Evolutionary conservation across 2,329 filamentous ascomycete species (phyloP).

Genomic region (Verticillium dahliae): DNA sequence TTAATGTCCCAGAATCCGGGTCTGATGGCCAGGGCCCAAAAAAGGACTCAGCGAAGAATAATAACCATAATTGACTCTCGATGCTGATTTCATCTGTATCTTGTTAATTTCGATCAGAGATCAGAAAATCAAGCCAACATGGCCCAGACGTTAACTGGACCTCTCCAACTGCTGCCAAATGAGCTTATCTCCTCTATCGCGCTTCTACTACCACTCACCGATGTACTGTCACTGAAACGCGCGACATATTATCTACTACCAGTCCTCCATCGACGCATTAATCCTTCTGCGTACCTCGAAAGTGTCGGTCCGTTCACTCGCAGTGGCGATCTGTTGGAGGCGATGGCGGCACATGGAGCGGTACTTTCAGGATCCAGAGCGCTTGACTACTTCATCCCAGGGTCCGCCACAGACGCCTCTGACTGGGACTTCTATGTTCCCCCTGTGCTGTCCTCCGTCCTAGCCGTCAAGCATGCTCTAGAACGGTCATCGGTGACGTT

Average conservation of each 20-base stretch:
- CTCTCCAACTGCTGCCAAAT: no score
- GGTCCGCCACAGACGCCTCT: neutral
- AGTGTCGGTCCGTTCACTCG: neutral
- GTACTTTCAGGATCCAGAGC: neutral
- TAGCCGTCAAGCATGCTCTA: neutral
- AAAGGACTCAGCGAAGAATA: no score
- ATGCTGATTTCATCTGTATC: no score
- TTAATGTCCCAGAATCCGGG: no score
- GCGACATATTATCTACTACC: neutral
- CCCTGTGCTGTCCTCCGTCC: neutral
- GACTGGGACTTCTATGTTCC: neutral
- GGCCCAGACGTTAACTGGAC: no score
- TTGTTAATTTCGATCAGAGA: no score
- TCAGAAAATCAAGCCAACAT: no score
- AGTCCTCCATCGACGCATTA: neutral
- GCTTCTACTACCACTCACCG: neutral
- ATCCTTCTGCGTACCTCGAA: neutral
- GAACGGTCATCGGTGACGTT: neutral
- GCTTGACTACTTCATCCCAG: neutral
- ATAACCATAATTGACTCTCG: no score
- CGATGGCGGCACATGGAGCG: neutral
- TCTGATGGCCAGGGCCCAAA: no score
- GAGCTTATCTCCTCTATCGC: no score
- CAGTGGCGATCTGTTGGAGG: neutral
- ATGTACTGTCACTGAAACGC: neutral